These are phyloP conservation scores for Phialophora macrospora DNA, from an alignment of 2,329 filamentous ascomycete species.

Conservation along the genomic window DNA sequence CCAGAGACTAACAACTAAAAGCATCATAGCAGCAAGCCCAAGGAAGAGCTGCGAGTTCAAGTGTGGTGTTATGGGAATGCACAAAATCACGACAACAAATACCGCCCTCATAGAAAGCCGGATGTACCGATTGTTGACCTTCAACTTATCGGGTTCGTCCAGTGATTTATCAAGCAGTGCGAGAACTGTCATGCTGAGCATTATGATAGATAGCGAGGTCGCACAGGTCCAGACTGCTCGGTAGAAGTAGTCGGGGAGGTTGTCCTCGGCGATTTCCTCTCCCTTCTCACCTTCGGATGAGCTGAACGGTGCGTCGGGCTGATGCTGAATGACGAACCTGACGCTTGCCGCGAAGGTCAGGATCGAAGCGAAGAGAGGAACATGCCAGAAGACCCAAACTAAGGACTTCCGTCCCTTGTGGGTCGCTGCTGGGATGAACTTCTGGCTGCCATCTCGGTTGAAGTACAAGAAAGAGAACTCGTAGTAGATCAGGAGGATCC, in stretches of 20 bases:
- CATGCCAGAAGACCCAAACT: constrained; percentile 15
- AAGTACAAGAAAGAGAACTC: constrained; percentile 17
- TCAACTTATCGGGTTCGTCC: constrained; percentile 12
- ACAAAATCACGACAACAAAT: constrained; percentile 4
- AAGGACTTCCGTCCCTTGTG: background rate
- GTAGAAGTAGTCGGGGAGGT: constrained; percentile 3
- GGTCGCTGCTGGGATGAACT: constrained; percentile 9
- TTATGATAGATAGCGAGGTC: constrained; percentile 3
- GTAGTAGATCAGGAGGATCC: constrained; percentile 46
- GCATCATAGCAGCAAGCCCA: constrained; percentile 5
- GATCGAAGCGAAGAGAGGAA: constrained; percentile 15
- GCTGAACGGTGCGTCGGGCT: background rate
- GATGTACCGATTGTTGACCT: constrained; percentile 14
- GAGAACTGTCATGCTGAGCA: constrained; percentile 10
- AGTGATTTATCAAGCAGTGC: constrained; percentile 8
- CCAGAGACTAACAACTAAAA: constrained; percentile 8
- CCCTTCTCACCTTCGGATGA: background rate
- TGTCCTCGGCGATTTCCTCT: background rate
- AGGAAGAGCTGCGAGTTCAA: constrained; percentile 4
- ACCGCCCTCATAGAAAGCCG: constrained; percentile 4
- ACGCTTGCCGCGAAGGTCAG: constrained; percentile 8
- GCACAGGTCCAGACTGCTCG: constrained; percentile 13
- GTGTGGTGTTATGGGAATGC: background rate
- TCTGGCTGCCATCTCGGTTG: constrained; percentile 19
- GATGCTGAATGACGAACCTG: constrained; percentile 11